Conservation (phyloP, 2,329 filamentous ascomycete species). For the Bipolaris cookei region DNA sequence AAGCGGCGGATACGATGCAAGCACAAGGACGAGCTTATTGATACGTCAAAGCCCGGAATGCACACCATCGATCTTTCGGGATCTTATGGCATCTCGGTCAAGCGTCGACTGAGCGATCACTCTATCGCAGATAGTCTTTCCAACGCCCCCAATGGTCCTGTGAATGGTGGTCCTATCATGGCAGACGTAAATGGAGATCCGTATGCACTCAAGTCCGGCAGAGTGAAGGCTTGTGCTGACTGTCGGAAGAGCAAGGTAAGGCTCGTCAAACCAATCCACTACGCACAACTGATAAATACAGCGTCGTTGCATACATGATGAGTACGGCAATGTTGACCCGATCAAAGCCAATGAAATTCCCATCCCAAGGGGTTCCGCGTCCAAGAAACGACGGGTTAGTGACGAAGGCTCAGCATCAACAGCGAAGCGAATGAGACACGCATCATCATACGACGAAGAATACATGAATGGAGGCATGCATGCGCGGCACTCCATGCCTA, state of each 20-base stretch:
- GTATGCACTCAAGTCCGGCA: slow-evolving; percentile 60
- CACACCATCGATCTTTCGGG: slow-evolving; percentile 42
- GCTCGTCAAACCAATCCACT: slow-evolving; percentile 7
- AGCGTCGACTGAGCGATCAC: slow-evolving; percentile 43
- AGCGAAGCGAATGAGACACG: slow-evolving; percentile 39
- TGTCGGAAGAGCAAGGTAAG: slow-evolving; percentile 72
- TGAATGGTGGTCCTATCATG: slow-evolving; percentile 43
- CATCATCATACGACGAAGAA: slow-evolving; percentile 33
- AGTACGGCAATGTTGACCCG: slow-evolving; percentile 68
- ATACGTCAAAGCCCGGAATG: slow-evolving; percentile 40
- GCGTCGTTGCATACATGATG: slow-evolving; percentile 71
- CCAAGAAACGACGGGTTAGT: slow-evolving; percentile 59
- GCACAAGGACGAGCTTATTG: slow-evolving; percentile 63
- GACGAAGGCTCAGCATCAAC: slow-evolving; percentile 34
- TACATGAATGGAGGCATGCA: slow-evolving; percentile 33
- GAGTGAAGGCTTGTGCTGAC: slow-evolving; percentile 69
- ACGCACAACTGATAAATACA: slow-evolving; percentile 43
- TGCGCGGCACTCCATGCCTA: slow-evolving; percentile 31
- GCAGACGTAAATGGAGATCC: slow-evolving; percentile 46
- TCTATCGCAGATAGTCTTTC: slow-evolving; percentile 29
- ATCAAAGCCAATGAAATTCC: slow-evolving; percentile 67
- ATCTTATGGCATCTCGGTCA: slow-evolving; percentile 43
- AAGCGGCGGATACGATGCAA: slow-evolving; percentile 68
- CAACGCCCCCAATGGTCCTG: slow-evolving; percentile 25
- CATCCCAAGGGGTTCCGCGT: slow-evolving; percentile 63